Evolutionary conservation across 371 early-diverging fungal species (phyloP).

Genomic region (Chytridium lagenaria): DNA sequence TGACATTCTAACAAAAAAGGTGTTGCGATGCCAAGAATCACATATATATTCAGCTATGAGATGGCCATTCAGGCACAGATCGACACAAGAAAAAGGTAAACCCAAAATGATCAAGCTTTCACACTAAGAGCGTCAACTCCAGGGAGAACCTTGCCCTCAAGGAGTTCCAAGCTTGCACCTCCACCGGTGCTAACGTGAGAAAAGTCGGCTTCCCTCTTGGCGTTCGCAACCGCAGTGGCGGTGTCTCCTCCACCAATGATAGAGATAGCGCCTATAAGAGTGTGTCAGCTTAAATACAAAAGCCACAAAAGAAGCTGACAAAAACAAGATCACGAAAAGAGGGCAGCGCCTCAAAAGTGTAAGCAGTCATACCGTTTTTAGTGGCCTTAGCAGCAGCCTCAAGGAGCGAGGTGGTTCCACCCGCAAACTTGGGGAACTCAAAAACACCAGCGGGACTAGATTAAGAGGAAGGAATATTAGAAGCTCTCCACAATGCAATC

Average conservation of each 20-base stretch:
- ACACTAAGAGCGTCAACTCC: constrained; percentile 88
- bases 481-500: too few relatives aligned
- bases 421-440: constrained; percentile 93
- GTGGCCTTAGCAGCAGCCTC: constrained; percentile 89
- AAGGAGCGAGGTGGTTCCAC: constrained; percentile 86
- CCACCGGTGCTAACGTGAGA: constrained; percentile 98
- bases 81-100: too few relatives aligned
- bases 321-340: too few relatives aligned
- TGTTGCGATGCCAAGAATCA: too few relatives aligned
- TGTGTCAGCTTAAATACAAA: neutral
- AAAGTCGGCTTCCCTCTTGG: constrained; percentile 83
- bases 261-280: constrained; percentile 47
- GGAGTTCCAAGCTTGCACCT: constrained; percentile 95
- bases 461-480: constrained; percentile 10
- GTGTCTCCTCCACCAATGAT: constrained; percentile 97
- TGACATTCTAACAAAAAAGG: too few relatives aligned
- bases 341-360: too few relatives aligned
- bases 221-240: constrained; percentile 95
- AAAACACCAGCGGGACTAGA: constrained; percentile 92
- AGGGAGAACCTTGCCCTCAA: constrained; percentile 86
- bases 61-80: too few relatives aligned
- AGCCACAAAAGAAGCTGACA: neutral
- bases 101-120: constrained; percentile 50
- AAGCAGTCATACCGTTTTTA: constrained; percentile 57
- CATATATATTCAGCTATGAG: too few relatives aligned